These are phyloP conservation scores for Macrophomina phaseolina DNA, from an alignment of 2,329 filamentous ascomycete genomes.

Conservation along the genomic window DNA sequence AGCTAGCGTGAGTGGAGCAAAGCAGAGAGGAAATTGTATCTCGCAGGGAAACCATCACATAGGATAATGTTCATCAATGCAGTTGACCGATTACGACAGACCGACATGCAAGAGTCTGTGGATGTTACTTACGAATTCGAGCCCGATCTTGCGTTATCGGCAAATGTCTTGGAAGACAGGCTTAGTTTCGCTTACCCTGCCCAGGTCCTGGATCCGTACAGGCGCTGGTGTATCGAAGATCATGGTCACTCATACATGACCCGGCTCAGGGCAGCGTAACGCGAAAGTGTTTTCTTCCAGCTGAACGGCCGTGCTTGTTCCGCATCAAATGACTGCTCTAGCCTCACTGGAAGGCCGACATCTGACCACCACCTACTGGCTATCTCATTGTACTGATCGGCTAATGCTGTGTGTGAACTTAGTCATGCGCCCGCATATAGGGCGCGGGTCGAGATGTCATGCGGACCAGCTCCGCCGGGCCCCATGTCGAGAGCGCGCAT, in stretches of 20 bases:
- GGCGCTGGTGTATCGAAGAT: too few relatives aligned
- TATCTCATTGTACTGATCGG: neutral
- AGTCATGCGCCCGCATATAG: conserved; percentile 5
- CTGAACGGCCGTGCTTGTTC: too few relatives aligned
- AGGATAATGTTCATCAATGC: neutral
- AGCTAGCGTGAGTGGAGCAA: neutral
- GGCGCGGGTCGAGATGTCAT: conserved; percentile 3
- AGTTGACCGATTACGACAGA: neutral
- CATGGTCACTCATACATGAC: too few relatives aligned
- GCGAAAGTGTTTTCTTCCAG: neutral
- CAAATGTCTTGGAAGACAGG: conserved; percentile 12
- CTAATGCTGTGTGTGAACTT: neutral
- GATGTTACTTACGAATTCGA: conserved; percentile 8
- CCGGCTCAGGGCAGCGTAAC: too few relatives aligned
- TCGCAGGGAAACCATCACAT: neutral
- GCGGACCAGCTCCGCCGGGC: neutral
- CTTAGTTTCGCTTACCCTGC: neutral
- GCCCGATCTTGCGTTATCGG: conserved; percentile 11
- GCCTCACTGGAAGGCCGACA: too few relatives aligned
- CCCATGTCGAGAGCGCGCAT: neutral
- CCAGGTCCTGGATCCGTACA: neutral
- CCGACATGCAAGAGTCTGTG: neutral
- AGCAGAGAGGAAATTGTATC: too few relatives aligned
- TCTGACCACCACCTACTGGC: neutral
- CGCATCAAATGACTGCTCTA: too few relatives aligned